Conservation (phyloP, 768 basidiomycete genomes). For the Auricularia sp. region DNA sequence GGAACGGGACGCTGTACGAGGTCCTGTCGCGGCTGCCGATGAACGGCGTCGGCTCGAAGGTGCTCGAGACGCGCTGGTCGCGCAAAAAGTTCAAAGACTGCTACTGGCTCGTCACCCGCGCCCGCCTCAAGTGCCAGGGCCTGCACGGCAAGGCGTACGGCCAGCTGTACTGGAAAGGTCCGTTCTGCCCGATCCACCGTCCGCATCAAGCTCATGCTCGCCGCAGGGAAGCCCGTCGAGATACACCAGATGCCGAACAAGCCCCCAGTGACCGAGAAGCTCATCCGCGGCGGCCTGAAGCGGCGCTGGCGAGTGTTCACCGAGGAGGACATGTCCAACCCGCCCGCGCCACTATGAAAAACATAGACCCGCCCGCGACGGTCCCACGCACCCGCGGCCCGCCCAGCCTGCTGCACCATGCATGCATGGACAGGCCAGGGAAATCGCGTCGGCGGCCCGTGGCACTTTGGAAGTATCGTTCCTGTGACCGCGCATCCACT, state of each 20-base stretch:
- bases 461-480: too few relatives aligned
- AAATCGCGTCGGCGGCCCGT: too few relatives aligned
- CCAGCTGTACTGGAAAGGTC: slow-evolving; percentile 67
- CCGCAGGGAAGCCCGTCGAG: not conserved
- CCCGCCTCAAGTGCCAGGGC: slow-evolving; percentile 63
- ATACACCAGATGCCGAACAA: slow-evolving; percentile 35
- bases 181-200: slow-evolving; percentile 15
- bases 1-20: slow-evolving; percentile 60
- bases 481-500: too few relatives aligned
- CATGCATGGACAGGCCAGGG: too few relatives aligned
- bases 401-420: too few relatives aligned
- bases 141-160: slow-evolving; percentile 81
- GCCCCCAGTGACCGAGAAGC: slow-evolving; percentile 38
- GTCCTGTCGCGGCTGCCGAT: slow-evolving; percentile 58
- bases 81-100: slow-evolving; percentile 54
- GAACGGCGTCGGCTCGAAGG: slow-evolving; percentile 55
- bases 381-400: too few relatives aligned
- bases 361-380: not conserved
- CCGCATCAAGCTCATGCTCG: not conserved
- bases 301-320: slow-evolving; percentile 40
- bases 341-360: not conserved
- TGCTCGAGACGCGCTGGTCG: slow-evolving; percentile 69
- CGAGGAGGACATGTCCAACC: not conserved
- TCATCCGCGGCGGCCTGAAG: slow-evolving; percentile 64
- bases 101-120: slow-evolving; percentile 68